Base-by-base conservation (phyloP, 1,284 basidiomycete species). In the Cryptococcus jaspeensis region DNA sequence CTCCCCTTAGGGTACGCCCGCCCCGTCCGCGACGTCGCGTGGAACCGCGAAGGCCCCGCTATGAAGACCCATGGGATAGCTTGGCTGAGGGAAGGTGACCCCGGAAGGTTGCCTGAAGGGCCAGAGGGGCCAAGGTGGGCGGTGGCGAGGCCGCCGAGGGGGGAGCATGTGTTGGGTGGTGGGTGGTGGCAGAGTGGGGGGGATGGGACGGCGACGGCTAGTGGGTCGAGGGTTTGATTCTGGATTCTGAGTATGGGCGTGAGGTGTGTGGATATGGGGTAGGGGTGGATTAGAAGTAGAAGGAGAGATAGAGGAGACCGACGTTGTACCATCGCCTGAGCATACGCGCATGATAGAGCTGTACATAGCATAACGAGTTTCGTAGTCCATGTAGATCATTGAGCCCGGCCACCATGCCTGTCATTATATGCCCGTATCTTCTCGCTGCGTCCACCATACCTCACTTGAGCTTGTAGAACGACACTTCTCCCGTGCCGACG, bases 31-130 rank as follows among this genome's bases (percentile, higher is more conserved):
- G 51, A 58, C 1, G 7, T 69, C 1, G 36, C 36, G 9, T 66
- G 65, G 63, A 68, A 69, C 47, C 41, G 67, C 23, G 62, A 64
- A 16, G 69, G 69, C 15, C 69, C 69, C 37, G 62, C 64, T 3
- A 71, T 71, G 69, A 65, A 60, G 58, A 69, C 67, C 0, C 49
- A 71, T 53, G 69, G 69, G 16, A 59, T 71, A 16, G 63, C 67
- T 2, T 71, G 67, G 69, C 35, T 58, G 35, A 59, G 59, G 32
- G 61, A 61, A 15, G 53, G 42, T 1, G 60, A 64, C 8, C 53
- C 52, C 3, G 37, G 47, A 1, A 38, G 47, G 8, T 38, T 71
- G 47, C 58, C 65, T 6, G 25, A 53, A 8, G 58, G 53, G 22
- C 67, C 69, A 1, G 56, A 59, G 28, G 69, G 69, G 23, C 69